Evolutionary conservation across 2,329 filamentous ascomycete genomes (phyloP), one percentile per base, ranked within the genome.

Genomic region (Lasiodiplodia citricola): DNA sequence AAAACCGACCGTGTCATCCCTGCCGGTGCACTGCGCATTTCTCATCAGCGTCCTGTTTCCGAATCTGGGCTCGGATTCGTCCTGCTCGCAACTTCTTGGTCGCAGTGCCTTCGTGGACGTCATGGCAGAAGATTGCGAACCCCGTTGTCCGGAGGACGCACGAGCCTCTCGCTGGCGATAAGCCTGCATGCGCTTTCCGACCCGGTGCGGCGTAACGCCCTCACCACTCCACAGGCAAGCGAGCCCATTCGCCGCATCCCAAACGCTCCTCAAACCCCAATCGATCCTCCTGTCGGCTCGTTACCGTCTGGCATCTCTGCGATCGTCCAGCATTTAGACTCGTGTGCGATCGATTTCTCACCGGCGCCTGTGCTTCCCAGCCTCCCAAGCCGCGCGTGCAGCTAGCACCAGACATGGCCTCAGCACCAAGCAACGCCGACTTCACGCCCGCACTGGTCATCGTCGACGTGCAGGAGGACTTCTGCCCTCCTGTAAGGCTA

Each of bases 401-500:
- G 25, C 52, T 37, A 58, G 41, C 66, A 71, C 37, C 58, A 56
- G 31, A 28, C 18, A 68, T 68, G 57, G 31, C 56, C 41, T 37
- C 35, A 31, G 44, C 35, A 28, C 4, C 44, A 16, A 41, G 23
- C 66, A 54, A 62, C 25, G 50, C 44, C 23, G 41, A 50, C 65
- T 85, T 84, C 74, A 80, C 77, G 51, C 85, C 88, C 55, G 88
- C 88, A n/a, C 80, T 91, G 47, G 80, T 97, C 58, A 86, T 97
- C 13, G 91, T 97, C 66, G 94, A 97, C 80, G 86, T 97, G 76
- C 96, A 98, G 81, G 91, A 97, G 80, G 95, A 98, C 83, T 98
- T 97, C 80, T 97, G 93, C 79, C 92, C 92, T 69, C 94, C 94
- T 14, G 93, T 96, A 82, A 82, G 90, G 82, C 50, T 31, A 28